Evolutionary conservation across 2,329 filamentous ascomycete species (phyloP).

Genomic region (Talaromyces rugulosus): DNA sequence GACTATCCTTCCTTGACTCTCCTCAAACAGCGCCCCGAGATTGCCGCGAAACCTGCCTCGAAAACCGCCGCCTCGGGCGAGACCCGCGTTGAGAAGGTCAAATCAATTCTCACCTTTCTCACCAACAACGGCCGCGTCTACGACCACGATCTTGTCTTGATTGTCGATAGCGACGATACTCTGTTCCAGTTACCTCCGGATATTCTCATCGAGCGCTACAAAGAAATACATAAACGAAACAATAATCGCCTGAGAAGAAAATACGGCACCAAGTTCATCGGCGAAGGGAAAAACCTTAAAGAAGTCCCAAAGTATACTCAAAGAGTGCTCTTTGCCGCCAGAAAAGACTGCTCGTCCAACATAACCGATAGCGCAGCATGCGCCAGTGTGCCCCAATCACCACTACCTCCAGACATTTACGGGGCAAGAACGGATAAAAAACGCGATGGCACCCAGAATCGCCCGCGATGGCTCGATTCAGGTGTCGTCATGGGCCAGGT

Average conservation of each 20-base stretch:
- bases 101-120: constrained; percentile 46
- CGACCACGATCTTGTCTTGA: constrained; percentile 59
- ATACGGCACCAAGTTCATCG: constrained; percentile 41
- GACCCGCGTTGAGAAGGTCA: constrained; percentile 43
- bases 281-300: constrained; percentile 15
- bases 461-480: constrained; percentile 48
- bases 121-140: constrained; percentile 44
- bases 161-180: constrained; percentile 61
- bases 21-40: constrained; percentile 40
- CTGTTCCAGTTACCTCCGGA: constrained; percentile 64
- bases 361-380: constrained; percentile 46
- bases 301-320: constrained; percentile 45
- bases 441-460: constrained; percentile 33
- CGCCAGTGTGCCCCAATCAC: constrained; percentile 49
- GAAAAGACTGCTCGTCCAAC: constrained; percentile 50
- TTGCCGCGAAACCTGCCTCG: constrained; percentile 8
- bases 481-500: constrained; percentile 50
- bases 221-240: constrained; percentile 49
- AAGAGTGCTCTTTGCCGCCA: constrained; percentile 53
- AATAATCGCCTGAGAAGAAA: constrained; percentile 50
- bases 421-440: constrained; percentile 40
- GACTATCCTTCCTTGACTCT: constrained; percentile 57
- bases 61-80: constrained; percentile 32
- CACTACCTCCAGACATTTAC: constrained; percentile 48
- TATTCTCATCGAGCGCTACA: constrained; percentile 60